phyloP scores from a whole-genome alignment of 2,329 filamentous ascomycete species.

The Chaetomium sp. region DNA sequence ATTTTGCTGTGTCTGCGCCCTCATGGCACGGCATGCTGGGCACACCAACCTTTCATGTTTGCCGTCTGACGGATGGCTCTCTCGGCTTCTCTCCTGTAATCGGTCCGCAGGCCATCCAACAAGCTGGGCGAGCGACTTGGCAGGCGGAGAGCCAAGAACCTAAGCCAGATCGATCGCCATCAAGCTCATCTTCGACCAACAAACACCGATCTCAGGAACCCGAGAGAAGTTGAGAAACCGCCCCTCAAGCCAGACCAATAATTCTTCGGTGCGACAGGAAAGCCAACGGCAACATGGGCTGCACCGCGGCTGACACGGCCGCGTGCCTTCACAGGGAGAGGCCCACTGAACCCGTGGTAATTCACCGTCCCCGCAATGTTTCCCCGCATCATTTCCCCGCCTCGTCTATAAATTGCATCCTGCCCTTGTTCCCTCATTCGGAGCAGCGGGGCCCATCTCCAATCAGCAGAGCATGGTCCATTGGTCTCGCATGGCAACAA shows the following conservation, averaged over 20 bases:
- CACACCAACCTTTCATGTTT: not conserved
- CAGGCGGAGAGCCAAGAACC: too few species aligned
- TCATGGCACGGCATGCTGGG: not conserved
- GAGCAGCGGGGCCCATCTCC: not conserved
- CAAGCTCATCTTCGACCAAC: too few species aligned
- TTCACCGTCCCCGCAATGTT: not conserved
- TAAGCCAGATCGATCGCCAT: too few species aligned
- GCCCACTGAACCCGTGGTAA: not conserved
- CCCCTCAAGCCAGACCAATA: too few species aligned
- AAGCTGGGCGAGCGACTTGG: too few species aligned
- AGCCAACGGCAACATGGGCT: too few species aligned
- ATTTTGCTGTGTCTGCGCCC: too few species aligned
- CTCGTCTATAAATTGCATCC: not conserved
- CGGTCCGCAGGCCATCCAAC: constrained; percentile 1
- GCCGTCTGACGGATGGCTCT: not conserved
- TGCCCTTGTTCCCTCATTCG: not conserved
- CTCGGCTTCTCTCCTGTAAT: not conserved
- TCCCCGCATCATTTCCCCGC: not conserved
- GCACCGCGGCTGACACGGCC: not conserved
- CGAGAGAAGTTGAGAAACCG: too few species aligned
- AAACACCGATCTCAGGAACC: too few species aligned
- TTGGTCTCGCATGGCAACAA: too few species aligned
- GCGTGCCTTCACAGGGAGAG: not conserved
- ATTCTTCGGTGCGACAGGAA: too few species aligned
- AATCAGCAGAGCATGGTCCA: not conserved